Evolutionary conservation across 1,284 basidiomycete genomes (phyloP).

Genomic region (Ustilago loliicola): DNA sequence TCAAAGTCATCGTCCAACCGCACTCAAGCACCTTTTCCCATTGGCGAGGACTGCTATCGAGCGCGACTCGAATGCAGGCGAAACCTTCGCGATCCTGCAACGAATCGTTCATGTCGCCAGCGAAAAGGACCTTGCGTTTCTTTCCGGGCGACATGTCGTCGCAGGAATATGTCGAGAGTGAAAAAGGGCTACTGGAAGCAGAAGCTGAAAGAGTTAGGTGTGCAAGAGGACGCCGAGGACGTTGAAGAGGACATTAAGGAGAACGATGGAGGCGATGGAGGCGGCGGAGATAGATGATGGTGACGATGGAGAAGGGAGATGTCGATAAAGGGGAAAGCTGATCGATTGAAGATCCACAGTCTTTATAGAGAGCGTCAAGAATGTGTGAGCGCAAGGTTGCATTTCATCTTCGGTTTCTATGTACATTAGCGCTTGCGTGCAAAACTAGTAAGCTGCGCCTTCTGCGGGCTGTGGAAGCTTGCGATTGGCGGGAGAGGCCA

Average conservation of each 20-base stretch:
- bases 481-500: constrained; percentile 89
- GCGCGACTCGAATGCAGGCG: background rate
- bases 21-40: background rate
- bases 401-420: constrained; percentile 27
- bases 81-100: background rate
- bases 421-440: constrained; percentile 16
- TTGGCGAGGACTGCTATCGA: background rate
- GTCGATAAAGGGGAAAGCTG: background rate
- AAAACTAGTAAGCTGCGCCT: constrained; percentile 73
- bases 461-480: constrained; percentile 96
- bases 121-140: background rate
- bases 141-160: background rate
- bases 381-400: background rate
- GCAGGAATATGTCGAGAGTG: background rate
- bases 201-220: background rate
- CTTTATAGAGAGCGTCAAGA: background rate
- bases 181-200: background rate
- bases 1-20: background rate
- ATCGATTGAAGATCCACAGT: background rate
- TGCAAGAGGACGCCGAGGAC: background rate
- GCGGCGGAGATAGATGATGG: background rate
- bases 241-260: background rate
- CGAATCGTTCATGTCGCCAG: background rate
- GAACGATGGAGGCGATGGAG: background rate
- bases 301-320: background rate